Conservation (phyloP, 2,329 filamentous ascomycete genomes). For the Venturia asperata region DNA sequence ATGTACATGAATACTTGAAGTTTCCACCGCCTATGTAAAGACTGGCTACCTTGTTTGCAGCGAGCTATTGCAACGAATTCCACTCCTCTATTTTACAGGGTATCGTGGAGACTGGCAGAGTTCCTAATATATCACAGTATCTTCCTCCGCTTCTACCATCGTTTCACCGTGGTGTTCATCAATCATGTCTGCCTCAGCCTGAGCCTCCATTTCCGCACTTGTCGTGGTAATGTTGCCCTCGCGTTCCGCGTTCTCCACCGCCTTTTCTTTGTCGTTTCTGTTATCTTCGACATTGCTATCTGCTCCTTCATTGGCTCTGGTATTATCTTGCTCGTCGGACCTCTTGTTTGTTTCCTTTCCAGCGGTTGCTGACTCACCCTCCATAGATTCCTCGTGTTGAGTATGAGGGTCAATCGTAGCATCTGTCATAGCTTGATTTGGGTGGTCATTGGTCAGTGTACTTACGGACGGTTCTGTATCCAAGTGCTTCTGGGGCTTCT, state of each 20-base stretch:
- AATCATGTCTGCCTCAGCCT: slow-evolving; percentile 11
- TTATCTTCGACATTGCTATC: slow-evolving; percentile 66
- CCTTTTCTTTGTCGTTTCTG: background rate
- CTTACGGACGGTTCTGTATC: slow-evolving; percentile 30
- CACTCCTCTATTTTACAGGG: slow-evolving; percentile 38
- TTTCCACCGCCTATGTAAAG: too few relatives aligned
- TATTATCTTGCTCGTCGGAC: slow-evolving; percentile 30
- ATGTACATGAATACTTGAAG: too few relatives aligned
- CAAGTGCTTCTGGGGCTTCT: slow-evolving; percentile 20
- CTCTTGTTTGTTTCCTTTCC: background rate
- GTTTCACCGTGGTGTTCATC: slow-evolving; percentile 52
- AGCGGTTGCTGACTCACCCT: background rate
- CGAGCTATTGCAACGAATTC: background rate
- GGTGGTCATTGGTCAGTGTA: slow-evolving; percentile 19
- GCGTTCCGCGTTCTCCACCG: background rate
- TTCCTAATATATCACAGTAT: slow-evolving; percentile 78
- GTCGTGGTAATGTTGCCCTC: slow-evolving; percentile 30
- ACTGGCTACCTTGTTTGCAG: background rate
- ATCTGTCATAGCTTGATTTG: slow-evolving; percentile 1
- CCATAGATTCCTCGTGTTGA: slow-evolving; percentile 5
- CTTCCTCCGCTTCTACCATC: slow-evolving; percentile 77
- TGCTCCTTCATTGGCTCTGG: slow-evolving; percentile 21
- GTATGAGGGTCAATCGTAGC: background rate
- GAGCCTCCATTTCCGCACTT: slow-evolving; percentile 21
- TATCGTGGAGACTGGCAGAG: background rate